Base-by-base conservation (phyloP, 257 asterid genomes). In the Salvia splendens region DNA sequence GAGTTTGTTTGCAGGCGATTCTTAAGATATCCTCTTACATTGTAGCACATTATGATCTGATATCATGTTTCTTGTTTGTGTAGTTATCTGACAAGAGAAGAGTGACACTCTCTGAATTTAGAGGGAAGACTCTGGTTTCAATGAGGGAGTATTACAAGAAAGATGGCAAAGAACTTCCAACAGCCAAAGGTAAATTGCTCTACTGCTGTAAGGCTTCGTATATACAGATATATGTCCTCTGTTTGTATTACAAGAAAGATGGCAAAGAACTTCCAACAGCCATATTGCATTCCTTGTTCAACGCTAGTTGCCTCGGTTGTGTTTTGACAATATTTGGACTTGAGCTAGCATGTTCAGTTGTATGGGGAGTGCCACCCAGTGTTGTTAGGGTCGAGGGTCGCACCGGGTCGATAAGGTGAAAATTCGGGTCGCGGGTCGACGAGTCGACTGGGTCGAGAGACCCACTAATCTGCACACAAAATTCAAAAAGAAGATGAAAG, bases 161-260 rank as follows among this genome's bases (percentile, higher is more conserved):
- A 77, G 95, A 75, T 61, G 97, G 91, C 81, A 94, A 87, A 79
- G 99, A 91, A 78, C 89, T 85, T 70, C 99, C 99, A 46, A 33
- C 97, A 28, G 65, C 92, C 65, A 94, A 91, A 85, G 99, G 99
- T 94, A 83, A 62, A 40, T 48, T 61, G 12, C 52, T 64, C 66
- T 64, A 8, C 48, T 43, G 5, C 2, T 52, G 1, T 7, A 43
- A 50, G 35, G 54, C 53, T 24, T 24, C 30, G 30, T 24, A 24
- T 24, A 24, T 24, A 12, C 3, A 45, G 55, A 33, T 41, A 8
- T n/a, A 32, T 16, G 47, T 62, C 55, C 28, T 51, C 32, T 5
- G 2, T 5, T 38, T 6, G 36, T 46, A 41, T n/a, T n/a, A n/a
- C n/a, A n/a, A n/a, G n/a, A n/a, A n/a, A n/a, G n/a, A n/a, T n/a